phyloP scores from a whole-genome alignment of 2,329 filamentous ascomycete species.

The Phoma sp. region DNA sequence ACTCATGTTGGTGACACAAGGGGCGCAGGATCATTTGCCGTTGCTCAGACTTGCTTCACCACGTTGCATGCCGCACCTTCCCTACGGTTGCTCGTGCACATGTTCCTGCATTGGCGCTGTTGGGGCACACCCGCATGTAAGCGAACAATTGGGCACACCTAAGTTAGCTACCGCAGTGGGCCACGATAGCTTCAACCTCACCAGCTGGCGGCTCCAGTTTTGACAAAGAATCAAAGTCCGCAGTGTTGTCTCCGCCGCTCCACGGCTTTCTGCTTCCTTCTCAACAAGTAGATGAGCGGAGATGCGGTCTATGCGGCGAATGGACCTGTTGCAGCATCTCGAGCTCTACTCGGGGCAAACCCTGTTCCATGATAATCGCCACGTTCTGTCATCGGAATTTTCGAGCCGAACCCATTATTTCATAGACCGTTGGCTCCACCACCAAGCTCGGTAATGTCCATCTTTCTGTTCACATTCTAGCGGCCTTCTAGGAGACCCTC shows the following conservation, averaged over 20 bases:
- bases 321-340: background rate
- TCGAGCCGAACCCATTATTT: slow-evolving; percentile 4
- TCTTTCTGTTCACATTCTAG: slow-evolving; percentile 12
- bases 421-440: slow-evolving; percentile 6
- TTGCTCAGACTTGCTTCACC: background rate
- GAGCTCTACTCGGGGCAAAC: background rate
- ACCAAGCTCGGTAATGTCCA: background rate
- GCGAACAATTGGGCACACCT: slow-evolving; percentile 3
- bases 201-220: slow-evolving; percentile 1
- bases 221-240: background rate
- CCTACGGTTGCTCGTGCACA: slow-evolving; percentile 3
- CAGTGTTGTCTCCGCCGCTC: background rate
- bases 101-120: slow-evolving; percentile 13
- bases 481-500: slow-evolving; percentile 11
- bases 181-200: slow-evolving; percentile 7
- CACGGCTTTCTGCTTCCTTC: background rate
- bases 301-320: background rate
- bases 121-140: background rate
- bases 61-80: slow-evolving; percentile 10
- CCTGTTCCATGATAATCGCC: background rate
- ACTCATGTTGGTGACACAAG: slow-evolving; percentile 1
- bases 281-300: background rate
- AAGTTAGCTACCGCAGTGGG: slow-evolving; percentile 18
- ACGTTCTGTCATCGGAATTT: background rate
- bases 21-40: background rate